Evolutionary conservation across 352 stramenopile genomes (phyloP).

Genomic region (Pythium periplocum): DNA sequence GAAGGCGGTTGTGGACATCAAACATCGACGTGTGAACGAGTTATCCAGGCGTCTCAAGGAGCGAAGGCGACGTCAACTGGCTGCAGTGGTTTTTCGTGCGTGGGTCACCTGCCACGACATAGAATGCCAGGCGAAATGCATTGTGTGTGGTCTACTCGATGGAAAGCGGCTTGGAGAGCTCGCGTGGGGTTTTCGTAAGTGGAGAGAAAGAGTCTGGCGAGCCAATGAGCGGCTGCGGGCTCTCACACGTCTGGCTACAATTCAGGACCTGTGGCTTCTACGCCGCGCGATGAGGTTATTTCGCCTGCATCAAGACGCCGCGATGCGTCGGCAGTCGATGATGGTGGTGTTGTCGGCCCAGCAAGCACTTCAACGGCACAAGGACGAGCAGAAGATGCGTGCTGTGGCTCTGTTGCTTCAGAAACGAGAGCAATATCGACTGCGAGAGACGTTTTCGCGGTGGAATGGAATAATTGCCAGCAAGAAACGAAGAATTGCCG

Average conservation of each 20-base stretch:
- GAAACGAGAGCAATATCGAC: slow-evolving; percentile 11
- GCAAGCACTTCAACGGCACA: slow-evolving; percentile 25
- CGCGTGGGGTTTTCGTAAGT: slow-evolving; percentile 1
- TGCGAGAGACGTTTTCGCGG: slow-evolving; percentile 11
- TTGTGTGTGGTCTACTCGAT: too few relatives aligned
- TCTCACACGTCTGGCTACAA: too few relatives aligned
- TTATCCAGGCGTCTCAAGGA: too few relatives aligned
- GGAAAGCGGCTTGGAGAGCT: too few relatives aligned
- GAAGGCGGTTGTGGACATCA: slow-evolving; percentile 1
- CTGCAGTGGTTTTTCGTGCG: too few relatives aligned
- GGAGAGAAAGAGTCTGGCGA: background rate
- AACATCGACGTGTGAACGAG: background rate
- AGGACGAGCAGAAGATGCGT: slow-evolving; percentile 21
- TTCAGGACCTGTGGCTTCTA: too few relatives aligned
- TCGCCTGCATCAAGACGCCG: slow-evolving; percentile 12
- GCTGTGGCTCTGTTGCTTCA: slow-evolving; percentile 22
- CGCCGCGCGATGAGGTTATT: background rate
- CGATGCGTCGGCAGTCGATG: slow-evolving; percentile 29
- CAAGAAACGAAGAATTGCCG: slow-evolving; percentile 6
- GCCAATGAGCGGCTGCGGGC: too few relatives aligned
- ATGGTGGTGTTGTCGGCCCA: slow-evolving; percentile 26
- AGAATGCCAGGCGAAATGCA: too few relatives aligned
- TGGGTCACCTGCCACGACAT: too few relatives aligned
- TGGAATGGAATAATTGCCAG: slow-evolving; percentile 18
- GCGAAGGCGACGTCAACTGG: too few relatives aligned